Base-by-base conservation (phyloP, 441 rosid species). In the Metrosideros polymorpha region DNA sequence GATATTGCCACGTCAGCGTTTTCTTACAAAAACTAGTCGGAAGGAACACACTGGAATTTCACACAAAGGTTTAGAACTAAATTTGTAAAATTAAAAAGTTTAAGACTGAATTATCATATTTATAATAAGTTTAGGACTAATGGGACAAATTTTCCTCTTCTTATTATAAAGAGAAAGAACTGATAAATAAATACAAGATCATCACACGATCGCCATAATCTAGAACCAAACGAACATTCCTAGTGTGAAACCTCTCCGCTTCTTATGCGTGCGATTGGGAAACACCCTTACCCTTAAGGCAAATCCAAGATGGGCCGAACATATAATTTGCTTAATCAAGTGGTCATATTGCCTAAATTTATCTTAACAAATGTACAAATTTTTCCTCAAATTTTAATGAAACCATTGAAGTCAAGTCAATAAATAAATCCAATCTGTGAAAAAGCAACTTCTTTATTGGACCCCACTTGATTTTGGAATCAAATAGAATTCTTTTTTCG, bases 101-200 rank as follows among this genome's bases (percentile, higher is more conserved):
- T n/a, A n/a, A 1, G 66, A 4, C 30, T 57, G 32, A 57, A n/a
- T 57, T 57, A n/a, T 4, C 32, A 13, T 57, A 1, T 13, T 1
- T 29, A 13, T 2, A 6, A n/a, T 2, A 57, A 57, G 2, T 0
- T 6, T 57, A 27, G 63, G 8, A 57, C 0, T 13, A 32, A 57
- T 57, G 3, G 7, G 5, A 57, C 1, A 0, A 57, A 12, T 30
- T 61, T 30, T 2, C 12, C 1, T 30, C 12, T 63, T 63, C 29
- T 35, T 32, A 35, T 66, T 6, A 19, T 66, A 10, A 4, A 9
- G 1, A 5, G 24, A 22, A 71, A 0, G 17, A 71, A 35, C 13
- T 35, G 2, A 71, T 22, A 35, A 32, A 3, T 24, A n/a, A 35
- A 22, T 3, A 19, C 47, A 0, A 12, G 27, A 39, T 39, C n/a